Conservation (phyloP, 768 basidiomycete genomes). For the Punctularia strigosozonata region DNA sequence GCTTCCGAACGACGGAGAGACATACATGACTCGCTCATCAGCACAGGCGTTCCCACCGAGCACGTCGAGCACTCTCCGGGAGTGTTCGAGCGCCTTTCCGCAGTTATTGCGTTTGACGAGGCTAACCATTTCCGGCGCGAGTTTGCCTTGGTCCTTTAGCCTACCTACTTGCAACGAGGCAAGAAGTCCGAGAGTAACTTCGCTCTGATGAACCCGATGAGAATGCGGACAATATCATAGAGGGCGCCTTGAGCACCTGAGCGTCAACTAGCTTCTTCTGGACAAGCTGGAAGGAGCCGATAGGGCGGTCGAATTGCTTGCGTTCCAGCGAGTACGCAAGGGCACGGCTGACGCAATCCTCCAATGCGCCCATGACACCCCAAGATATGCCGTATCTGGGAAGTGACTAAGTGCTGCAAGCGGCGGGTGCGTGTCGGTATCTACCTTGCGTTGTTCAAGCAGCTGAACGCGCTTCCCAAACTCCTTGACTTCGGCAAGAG, state of each 20-base stretch:
- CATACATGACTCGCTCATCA: conserved; percentile 59
- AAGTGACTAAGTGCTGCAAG: conserved; percentile 6
- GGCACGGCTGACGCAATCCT: conserved; percentile 75
- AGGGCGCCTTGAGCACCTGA: conserved; percentile 73
- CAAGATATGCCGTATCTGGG: conserved; percentile 77
- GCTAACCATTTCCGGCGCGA: conserved; percentile 89
- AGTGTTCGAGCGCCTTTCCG: conserved; percentile 80
- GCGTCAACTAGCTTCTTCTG: conserved; percentile 97
- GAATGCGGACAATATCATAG: conserved; percentile 48
- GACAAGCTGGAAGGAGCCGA: conserved; percentile 93
- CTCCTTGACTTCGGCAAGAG: conserved; percentile 72
- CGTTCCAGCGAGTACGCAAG: conserved; percentile 82
- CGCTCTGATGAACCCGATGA: not conserved
- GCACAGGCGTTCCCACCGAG: conserved; percentile 89
- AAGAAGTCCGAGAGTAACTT: not conserved
- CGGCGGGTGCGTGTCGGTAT: conserved; percentile 2
- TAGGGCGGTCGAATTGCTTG: conserved; percentile 78
- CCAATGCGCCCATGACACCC: conserved; percentile 93
- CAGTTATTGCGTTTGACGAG: conserved; percentile 94
- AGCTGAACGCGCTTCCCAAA: conserved; percentile 79
- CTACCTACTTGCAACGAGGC: conserved; percentile 41
- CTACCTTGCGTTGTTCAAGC: conserved; percentile 79
- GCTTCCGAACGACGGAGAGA: not conserved
- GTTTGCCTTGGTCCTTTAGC: conserved; percentile 65
- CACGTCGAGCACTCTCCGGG: conserved; percentile 75